Conservation (phyloP, 2,329 filamentous ascomycete genomes). For the Emergomyces africanus region DNA sequence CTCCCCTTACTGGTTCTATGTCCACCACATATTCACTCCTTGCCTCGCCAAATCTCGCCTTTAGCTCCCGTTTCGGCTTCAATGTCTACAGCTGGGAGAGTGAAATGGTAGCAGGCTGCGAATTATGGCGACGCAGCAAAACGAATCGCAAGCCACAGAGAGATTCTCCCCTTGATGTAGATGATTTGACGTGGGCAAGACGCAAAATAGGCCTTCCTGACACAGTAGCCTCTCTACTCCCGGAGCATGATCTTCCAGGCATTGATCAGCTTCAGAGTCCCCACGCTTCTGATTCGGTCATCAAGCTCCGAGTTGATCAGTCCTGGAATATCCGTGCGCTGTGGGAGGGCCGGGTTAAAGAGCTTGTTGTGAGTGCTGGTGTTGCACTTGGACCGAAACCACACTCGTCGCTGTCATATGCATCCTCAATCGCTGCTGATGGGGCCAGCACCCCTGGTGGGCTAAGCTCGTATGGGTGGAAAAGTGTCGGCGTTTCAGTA, state of each 20-base stretch:
- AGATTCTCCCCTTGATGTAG: conserved; percentile 13
- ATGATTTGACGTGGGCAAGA: conserved; percentile 33
- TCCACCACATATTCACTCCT: conserved; percentile 85
- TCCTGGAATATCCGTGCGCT: conserved; percentile 72
- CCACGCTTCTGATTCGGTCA: conserved; percentile 65
- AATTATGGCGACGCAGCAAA: conserved; percentile 63
- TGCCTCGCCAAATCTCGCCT: conserved; percentile 66
- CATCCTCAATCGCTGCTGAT: conserved; percentile 13
- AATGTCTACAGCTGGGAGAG: conserved; percentile 98
- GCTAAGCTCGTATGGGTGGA: conserved; percentile 27
- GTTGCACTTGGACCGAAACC: conserved; percentile 58
- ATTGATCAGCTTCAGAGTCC: conserved; percentile 25
- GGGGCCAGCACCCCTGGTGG: conserved; percentile 16
- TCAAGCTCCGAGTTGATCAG: conserved; percentile 85
- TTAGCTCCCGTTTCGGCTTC: conserved; percentile 89
- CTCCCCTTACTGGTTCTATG: conserved; percentile 87
- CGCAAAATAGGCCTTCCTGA: conserved; percentile 21
- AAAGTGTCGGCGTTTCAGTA: conserved; percentile 30
- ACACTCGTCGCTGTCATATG: conserved; percentile 20
- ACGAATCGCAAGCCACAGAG: conserved; percentile 8
- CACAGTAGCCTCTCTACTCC: conserved; percentile 4
- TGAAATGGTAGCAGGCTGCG: conserved; percentile 79
- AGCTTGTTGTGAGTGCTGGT: conserved; percentile 81
- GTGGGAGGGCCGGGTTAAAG: conserved; percentile 90
- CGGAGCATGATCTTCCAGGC: conserved; percentile 14